Base-by-base conservation (phyloP, 768 basidiomycete genomes). In the Rhodotorula taiwanensis region DNA sequence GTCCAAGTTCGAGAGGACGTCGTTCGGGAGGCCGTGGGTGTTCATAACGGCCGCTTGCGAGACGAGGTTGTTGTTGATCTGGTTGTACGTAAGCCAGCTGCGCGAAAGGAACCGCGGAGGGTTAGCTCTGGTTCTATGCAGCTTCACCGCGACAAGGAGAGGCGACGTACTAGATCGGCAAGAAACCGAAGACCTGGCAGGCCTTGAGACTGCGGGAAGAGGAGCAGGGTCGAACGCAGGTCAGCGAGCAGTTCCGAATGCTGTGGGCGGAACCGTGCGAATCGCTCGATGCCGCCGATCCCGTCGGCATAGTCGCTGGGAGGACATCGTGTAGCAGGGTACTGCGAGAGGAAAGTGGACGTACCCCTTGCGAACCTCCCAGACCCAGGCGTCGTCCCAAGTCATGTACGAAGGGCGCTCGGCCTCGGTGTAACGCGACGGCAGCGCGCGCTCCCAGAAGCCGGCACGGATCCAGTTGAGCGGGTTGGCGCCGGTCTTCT, bases 141-240 rank as follows among this genome's bases (percentile, higher is more conserved):
- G 36, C 16, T 10, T 39, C 36, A 9, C 10, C 9, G 36, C 9
- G 16, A 39, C 16, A 39, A 10, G 36, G 36, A 39, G 36, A 39
- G 36, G 16, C 41, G 23, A 56, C 47, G 43, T 71, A 72, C 61
- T 72, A 74, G 36, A 72, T 61, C 8, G 72, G 72, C 60, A 66
- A 62, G 64, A 72, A 71, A 15, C 67, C 53, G 64, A 74, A 74
- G 48, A 76, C 75, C 55, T 71, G 60, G 66, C 75, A 76, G n/a
- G 75, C 75, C 65, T 73, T 72, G 69, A 76, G 62, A 18, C 73
- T n/a, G n/a, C n/a, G n/a, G n/a, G n/a, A n/a, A n/a, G n/a, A n/a
- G n/a, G n/a, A n/a, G n/a, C n/a, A n/a, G n/a, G n/a, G n/a, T n/a
- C n/a, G n/a, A n/a, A n/a, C n/a, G n/a, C n/a, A n/a, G n/a, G n/a